These are phyloP conservation scores for Tieghemiomyces parasiticus DNA, from an alignment of 192 early-diverging fungal genomes.

Conservation along the genomic window DNA sequence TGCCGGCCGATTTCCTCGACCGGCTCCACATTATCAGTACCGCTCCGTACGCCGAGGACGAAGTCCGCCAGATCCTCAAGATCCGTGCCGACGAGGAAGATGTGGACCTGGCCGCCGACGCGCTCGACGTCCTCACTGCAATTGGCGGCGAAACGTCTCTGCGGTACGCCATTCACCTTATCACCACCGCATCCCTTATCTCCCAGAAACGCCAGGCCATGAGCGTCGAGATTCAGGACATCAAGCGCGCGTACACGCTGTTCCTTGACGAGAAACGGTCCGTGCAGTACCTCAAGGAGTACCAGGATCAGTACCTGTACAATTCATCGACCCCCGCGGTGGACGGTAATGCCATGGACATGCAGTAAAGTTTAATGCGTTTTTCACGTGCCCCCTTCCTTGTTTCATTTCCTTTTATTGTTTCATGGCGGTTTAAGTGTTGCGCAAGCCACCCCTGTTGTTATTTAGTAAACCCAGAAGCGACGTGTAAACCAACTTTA, in stretches of 20 bases:
- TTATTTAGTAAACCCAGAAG: too few species aligned
- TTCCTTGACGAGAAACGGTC: slow-evolving; percentile 96
- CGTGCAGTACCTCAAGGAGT: slow-evolving; percentile 88
- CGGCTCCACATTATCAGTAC: slow-evolving; percentile 92
- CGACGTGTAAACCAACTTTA: too few species aligned
- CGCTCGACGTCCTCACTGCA: slow-evolving; percentile 67
- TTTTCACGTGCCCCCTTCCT: not conserved
- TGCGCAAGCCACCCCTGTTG: not conserved
- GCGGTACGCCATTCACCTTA: slow-evolving; percentile 91
- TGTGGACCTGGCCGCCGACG: slow-evolving; percentile 81
- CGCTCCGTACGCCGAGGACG: slow-evolving; percentile 65
- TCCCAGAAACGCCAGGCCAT: slow-evolving; percentile 75
- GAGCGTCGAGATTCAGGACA: slow-evolving; percentile 86
- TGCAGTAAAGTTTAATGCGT: not conserved
- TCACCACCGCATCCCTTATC: slow-evolving; percentile 85
- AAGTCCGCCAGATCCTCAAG: slow-evolving; percentile 74
- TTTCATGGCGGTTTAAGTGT: not conserved
- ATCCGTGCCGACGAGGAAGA: slow-evolving; percentile 91
- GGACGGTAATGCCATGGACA: too few species aligned
- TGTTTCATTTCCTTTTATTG: not conserved
- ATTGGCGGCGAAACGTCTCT: slow-evolving; percentile 88
- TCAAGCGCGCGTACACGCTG: slow-evolving; percentile 83
- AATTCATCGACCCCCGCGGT: too few species aligned
- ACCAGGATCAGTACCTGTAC: slow-evolving; percentile 90
- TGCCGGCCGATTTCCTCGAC: slow-evolving; percentile 93